These are phyloP conservation scores for Fomitopsis palustris DNA, from an alignment of 1,284 basidiomycete genomes.

Conservation along the genomic window DNA sequence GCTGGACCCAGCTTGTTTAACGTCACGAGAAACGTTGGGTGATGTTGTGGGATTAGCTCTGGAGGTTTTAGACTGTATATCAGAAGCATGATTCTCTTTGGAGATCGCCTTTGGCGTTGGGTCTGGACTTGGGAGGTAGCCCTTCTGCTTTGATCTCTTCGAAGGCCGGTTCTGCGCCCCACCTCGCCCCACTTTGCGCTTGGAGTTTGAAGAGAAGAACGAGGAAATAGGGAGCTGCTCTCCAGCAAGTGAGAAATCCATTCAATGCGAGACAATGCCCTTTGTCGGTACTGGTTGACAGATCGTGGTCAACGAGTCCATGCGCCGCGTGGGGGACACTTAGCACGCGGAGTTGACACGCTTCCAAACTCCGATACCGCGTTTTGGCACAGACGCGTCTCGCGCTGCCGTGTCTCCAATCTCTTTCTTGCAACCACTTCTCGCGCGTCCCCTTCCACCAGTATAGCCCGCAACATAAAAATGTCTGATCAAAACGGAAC, in stretches of 20 bases:
- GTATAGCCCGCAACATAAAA: not conserved
- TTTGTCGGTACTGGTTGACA: too few relatives aligned
- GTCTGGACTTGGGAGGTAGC: not conserved
- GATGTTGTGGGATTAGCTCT: not conserved
- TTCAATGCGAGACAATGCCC: not conserved
- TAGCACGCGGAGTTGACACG: conserved; percentile 25
- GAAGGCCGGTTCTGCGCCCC: not conserved
- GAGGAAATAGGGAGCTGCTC: conserved; percentile 20
- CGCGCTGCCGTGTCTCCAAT: not conserved
- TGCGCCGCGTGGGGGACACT: too few relatives aligned
- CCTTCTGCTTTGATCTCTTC: conserved; percentile 6
- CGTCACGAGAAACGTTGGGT: not conserved
- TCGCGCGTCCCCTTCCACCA: not conserved
- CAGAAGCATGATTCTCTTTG: not conserved
- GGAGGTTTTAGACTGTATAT: not conserved
- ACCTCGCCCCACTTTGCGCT: conserved; percentile 5
- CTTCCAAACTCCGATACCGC: conserved; percentile 20
- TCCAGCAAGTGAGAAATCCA: conserved; percentile 14
- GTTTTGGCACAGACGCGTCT: conserved; percentile 13
- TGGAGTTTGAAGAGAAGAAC: conserved; percentile 13
- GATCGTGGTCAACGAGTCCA: not conserved
- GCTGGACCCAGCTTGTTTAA: not conserved
- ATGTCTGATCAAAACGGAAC: conserved; percentile 1
- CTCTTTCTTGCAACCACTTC: too few relatives aligned
- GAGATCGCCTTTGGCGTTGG: not conserved